Conservation (phyloP, 2,329 filamentous ascomycete genomes). For the Cercospora janseana region DNA sequence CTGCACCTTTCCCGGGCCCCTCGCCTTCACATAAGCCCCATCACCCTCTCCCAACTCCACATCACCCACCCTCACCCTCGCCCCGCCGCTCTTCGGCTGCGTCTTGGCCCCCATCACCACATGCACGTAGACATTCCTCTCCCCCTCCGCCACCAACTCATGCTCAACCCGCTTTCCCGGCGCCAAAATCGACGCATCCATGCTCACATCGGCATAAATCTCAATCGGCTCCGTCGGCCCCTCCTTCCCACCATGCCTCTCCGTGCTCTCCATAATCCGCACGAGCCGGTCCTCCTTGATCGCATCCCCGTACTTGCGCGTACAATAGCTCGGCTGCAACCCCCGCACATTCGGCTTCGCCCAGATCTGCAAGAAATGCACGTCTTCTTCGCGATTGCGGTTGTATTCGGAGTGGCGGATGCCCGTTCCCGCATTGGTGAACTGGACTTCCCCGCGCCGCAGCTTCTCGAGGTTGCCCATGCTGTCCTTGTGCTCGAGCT, state of each 20-base stretch:
- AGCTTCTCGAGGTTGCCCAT: conserved; percentile 72
- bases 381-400: conserved; percentile 66
- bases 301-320: conserved; percentile 68
- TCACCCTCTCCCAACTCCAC: conserved; percentile 72
- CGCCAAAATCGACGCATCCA: conserved; percentile 73
- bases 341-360: conserved; percentile 73
- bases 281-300: conserved; percentile 70
- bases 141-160: conserved; percentile 64
- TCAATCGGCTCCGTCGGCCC: conserved; percentile 69
- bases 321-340: conserved; percentile 73
- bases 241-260: conserved; percentile 63
- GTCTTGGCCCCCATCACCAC: conserved; percentile 63
- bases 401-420: conserved; percentile 83
- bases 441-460: conserved; percentile 79
- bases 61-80: conserved; percentile 68
- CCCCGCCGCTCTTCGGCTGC: conserved; percentile 65
- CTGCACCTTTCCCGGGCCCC: conserved; percentile 45
- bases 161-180: conserved; percentile 67
- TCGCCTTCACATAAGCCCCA: conserved; percentile 68
- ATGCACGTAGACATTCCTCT: conserved; percentile 75
- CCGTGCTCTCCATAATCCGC: conserved; percentile 71
- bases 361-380: conserved; percentile 90
- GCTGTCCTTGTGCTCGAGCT: conserved; percentile 82
- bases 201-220: conserved; percentile 79
- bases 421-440: conserved; percentile 79